These are phyloP conservation scores for Picochlorum sp. DNA, from an alignment of 139 green algal species.

Conservation along the genomic window DNA sequence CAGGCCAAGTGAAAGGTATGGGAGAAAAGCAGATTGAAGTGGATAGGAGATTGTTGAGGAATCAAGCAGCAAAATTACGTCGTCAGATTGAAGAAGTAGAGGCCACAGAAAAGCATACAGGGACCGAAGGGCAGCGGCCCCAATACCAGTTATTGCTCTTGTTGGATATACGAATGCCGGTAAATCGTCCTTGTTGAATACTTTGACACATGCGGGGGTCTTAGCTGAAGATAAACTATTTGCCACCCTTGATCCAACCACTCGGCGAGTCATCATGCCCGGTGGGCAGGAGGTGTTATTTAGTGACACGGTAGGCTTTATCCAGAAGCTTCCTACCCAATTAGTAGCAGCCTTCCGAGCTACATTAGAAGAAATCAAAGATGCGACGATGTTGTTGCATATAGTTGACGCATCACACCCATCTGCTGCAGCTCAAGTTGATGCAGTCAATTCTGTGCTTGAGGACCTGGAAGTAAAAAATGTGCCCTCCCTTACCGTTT, in stretches of 20 bases:
- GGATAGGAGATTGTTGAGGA: conserved; percentile 82
- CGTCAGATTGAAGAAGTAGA: conserved; percentile 63
- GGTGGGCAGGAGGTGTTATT: conserved; percentile 79
- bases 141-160: conserved; percentile 80
- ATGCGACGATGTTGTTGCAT: conserved; percentile 80
- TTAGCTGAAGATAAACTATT: conserved; percentile 95
- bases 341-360: conserved; percentile 85
- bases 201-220: conserved; percentile 53
- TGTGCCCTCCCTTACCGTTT: conserved; percentile 72
- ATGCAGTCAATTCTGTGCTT: conserved; percentile 47
- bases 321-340: conserved; percentile 95
- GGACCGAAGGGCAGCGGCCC: conserved; percentile 40
- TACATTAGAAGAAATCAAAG: conserved; percentile 90
- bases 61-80: conserved; percentile 39
- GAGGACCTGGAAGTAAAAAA: conserved; percentile 53
- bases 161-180: conserved; percentile 97
- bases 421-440: conserved; percentile 60
- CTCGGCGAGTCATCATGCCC: conserved; percentile 62
- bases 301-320: conserved; percentile 91
- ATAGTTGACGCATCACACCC: conserved; percentile 83
- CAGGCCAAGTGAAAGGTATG: conserved; percentile 72
- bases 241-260: conserved; percentile 96
- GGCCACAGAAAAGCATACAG: conserved; percentile 61
- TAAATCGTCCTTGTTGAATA: conserved; percentile 70
- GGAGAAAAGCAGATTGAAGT: conserved; percentile 99